Base-by-base conservation (phyloP, 768 basidiomycete genomes). In the Boletellus emodensis region DNA sequence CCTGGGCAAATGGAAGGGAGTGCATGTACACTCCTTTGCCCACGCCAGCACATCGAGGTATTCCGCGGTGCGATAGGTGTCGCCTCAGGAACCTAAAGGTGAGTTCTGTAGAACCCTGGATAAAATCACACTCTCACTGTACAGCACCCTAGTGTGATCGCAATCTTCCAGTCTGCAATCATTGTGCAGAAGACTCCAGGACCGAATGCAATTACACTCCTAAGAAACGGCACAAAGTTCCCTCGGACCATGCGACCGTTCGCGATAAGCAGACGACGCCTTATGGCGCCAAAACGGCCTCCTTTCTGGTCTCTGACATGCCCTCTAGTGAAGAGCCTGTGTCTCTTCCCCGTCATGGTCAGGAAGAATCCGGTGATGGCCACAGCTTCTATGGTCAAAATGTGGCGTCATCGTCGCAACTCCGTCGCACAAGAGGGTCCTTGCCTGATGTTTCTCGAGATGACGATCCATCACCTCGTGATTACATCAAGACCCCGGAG, bases 11-110 rank as follows among this genome's bases (percentile, higher is more conserved):
- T 48, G 76, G 77, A n/a, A 71, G 78, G 53, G 81, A 84, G 52
- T 87, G 85, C 69, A 79, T 76, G 64, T 87, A 87, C 66, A 85
- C 85, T 10, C 85, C 85, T 46, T 67, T 87, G 39, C 85, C 85
- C 17, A 87, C 84, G 4, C 85, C 85, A 37, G 85, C 85, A 35
- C 85, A 87, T 63, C 77, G 85, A 51, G 85, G 85, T 20, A 85
- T 87, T 52, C 85, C 85, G 28, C 74, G 85, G 49, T 87, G 85
- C 52, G 85, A 87, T 72, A 76, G 80, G 37, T 87, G 85, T 68
- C 83, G 85, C 18, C 67, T 74, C 36, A 74, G 73, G 61, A 87
- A 86, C 64, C 71, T 86, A 26, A 87, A 86, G 70, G 85, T 84
- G 46, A 53, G 75, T 60, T 53, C 15, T 1, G 15, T 49, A 9